Base-by-base conservation (phyloP, 192 early-diverging fungal genomes). In the Cladochytrium replicatum region DNA sequence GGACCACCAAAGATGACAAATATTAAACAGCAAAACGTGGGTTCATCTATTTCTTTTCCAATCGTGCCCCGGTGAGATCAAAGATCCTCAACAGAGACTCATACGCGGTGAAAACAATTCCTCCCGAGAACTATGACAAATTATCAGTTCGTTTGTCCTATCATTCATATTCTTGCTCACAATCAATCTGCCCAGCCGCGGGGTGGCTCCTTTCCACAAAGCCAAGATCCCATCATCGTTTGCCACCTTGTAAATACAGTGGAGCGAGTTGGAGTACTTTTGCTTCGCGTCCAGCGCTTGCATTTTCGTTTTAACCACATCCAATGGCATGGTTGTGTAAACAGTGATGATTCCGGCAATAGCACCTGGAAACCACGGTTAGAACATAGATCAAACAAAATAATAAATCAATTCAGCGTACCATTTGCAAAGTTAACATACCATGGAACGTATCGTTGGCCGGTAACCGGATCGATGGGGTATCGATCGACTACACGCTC, bases 301-400 rank as follows among this genome's bases (percentile, higher is more conserved):
- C 89, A 95, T 89, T 48, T 85, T 81, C 7, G 95, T 99, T 66
- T 98, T 98, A 48, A 94, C 74, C n/a, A 92, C 90, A 66, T 98
- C 94, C 15, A 98, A 59, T 7, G 92, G 92, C 92, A 96, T 95
- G 1, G 95, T 99, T 0, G 85, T 68, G 55, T 94, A 99, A 0
- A 95, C 92, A 0, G 91, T 99, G 19, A 98, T 76, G 43, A 82
- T 85, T 8, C 91, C 95, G 0, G 91, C 91, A 44, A 82, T 63
- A 43, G 85, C 83, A 22, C 94, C 94, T 42, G 84, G 52, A 67
- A 65, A 86, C 85, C 15, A 82, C 75, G 39, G 79, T n/a, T 13
- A n/a, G 11, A 50, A 52, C 40, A 51, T n/a, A n/a, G n/a, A n/a
- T n/a, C 29, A 8, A 27, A 6, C 32, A 19, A 27, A 5, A 47